Conservation (phyloP, 129 eudicot genomes). For the Daucus carota region DNA sequence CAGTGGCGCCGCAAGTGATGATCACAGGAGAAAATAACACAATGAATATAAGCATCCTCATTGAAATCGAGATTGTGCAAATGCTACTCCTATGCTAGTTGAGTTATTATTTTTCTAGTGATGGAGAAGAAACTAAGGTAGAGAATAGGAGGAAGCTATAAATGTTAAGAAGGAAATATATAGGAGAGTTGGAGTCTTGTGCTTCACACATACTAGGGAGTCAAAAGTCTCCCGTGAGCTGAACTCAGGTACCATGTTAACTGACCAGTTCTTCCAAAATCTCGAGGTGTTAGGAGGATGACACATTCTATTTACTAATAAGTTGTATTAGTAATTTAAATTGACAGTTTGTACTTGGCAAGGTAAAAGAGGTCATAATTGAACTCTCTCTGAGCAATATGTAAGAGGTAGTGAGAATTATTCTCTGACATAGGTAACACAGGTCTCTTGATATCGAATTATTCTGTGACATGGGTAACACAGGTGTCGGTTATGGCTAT, state of each 20-base stretch:
- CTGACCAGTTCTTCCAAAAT: too few species aligned
- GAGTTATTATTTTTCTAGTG: not conserved
- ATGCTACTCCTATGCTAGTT: not conserved
- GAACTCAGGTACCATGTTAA: too few species aligned
- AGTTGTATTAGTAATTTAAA: too few species aligned
- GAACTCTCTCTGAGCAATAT: not conserved
- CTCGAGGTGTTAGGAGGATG: too few species aligned
- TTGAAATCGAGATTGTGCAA: constrained; percentile 7
- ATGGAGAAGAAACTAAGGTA: not conserved
- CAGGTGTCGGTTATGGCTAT: not conserved
- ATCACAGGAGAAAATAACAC: not conserved
- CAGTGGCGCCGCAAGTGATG: constrained; percentile 1
- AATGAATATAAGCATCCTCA: constrained; percentile 12
- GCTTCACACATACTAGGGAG: not conserved
- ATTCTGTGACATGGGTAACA: not conserved
- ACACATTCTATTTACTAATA: too few species aligned
- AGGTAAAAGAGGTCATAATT: not conserved
- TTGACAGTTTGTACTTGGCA: not conserved
- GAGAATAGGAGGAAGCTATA: not conserved
- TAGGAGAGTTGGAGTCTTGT: constrained; percentile 1
- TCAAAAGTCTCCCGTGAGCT: too few species aligned
- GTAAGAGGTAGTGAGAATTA: not conserved
- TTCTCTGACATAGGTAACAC: not conserved
- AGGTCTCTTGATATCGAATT: not conserved
- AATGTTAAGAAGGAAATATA: not conserved